phyloP scores from a whole-genome alignment of 2,329 filamentous ascomycete species.

The Colletotrichum tropicale region DNA sequence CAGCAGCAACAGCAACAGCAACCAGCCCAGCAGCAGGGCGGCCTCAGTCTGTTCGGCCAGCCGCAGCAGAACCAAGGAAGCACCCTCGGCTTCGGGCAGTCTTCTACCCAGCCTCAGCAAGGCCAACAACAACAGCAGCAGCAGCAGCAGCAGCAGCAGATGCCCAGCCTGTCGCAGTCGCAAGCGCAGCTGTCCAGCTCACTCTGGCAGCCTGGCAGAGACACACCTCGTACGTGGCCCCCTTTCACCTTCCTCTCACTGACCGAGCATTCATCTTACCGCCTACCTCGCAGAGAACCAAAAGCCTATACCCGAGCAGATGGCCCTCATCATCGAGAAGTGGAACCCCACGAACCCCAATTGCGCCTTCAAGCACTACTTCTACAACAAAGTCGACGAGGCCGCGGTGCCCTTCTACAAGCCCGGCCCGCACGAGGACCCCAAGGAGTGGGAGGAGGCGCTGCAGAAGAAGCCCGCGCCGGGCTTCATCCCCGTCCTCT shows the following conservation, averaged over 20 bases:
- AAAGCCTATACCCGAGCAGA: constrained; percentile 77
- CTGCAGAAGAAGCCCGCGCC: constrained; percentile 78
- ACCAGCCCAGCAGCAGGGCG: constrained; percentile 29
- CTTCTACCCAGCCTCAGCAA: constrained; percentile 35
- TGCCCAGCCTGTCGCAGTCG: constrained; percentile 46
- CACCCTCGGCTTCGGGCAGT: constrained; percentile 42
- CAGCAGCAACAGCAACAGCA: constrained; percentile 35
- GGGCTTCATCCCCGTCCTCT: constrained; percentile 78
- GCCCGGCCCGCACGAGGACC: constrained; percentile 72
- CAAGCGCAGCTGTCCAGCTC: constrained; percentile 54
- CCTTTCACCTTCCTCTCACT: background rate
- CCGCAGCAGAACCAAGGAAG: constrained; percentile 30
- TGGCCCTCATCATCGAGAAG: constrained; percentile 71
- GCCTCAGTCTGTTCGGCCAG: constrained; percentile 44
- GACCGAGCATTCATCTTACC: background rate
- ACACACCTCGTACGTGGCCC: constrained; percentile 48
- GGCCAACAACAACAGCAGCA: constrained; percentile 43
- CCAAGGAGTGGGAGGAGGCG: constrained; percentile 83
- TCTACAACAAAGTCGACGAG: constrained; percentile 84
- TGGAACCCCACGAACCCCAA: constrained; percentile 73
- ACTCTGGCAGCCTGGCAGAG: constrained; percentile 57
- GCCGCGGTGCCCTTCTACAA: constrained; percentile 78
- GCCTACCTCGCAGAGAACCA: constrained; percentile 52
- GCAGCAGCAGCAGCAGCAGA: constrained; percentile 46
- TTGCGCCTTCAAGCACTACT: constrained; percentile 82